phyloP scores from a whole-genome alignment of 164 flowering plant species.

The Vitis amurensis region DNA sequence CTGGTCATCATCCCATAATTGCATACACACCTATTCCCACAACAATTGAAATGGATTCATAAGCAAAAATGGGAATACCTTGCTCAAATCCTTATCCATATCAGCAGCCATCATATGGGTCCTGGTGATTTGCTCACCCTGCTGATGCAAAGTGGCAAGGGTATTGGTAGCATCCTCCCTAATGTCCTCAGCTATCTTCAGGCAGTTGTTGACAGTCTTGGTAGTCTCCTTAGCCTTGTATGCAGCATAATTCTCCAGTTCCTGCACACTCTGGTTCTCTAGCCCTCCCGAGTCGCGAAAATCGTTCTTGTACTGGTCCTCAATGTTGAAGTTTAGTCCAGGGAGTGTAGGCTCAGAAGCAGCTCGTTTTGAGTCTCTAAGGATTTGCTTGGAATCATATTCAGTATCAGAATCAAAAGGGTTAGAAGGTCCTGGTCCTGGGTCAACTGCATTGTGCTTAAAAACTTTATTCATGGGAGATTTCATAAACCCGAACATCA shows the following conservation, averaged over 20 bases:
- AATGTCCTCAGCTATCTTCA: conserved; percentile 77
- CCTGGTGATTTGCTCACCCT: conserved; percentile 81
- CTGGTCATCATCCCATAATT: too few relatives aligned
- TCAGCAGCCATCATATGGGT: conserved; percentile 58
- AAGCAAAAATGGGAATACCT: conserved; percentile 32
- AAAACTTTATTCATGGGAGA: conserved; percentile 23
- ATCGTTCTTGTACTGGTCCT: conserved; percentile 45
- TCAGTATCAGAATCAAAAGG: conserved; percentile 42
- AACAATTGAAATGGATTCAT: neutral
- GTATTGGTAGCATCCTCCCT: conserved; percentile 68
- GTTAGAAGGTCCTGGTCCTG: conserved; percentile 9
- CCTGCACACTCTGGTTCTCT: conserved; percentile 62
- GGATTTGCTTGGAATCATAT: conserved; percentile 23
- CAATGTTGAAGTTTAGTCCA: conserved; percentile 7
- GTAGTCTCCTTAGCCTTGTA: conserved; percentile 79
- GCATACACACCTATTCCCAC: too few relatives aligned
- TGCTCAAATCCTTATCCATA: conserved; percentile 68
- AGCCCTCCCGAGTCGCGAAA: conserved; percentile 53
- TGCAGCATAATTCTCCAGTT: conserved; percentile 65
- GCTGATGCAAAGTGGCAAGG: conserved; percentile 65
- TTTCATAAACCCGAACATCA: conserved; percentile 56
- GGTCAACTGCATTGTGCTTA: conserved; percentile 23
- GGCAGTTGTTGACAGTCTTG: conserved; percentile 49
- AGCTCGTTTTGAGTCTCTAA: conserved; percentile 36
- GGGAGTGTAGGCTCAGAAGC: conserved; percentile 48